Base-by-base conservation (phyloP, 2,329 filamentous ascomycete species). In the Monascus ruber region DNA sequence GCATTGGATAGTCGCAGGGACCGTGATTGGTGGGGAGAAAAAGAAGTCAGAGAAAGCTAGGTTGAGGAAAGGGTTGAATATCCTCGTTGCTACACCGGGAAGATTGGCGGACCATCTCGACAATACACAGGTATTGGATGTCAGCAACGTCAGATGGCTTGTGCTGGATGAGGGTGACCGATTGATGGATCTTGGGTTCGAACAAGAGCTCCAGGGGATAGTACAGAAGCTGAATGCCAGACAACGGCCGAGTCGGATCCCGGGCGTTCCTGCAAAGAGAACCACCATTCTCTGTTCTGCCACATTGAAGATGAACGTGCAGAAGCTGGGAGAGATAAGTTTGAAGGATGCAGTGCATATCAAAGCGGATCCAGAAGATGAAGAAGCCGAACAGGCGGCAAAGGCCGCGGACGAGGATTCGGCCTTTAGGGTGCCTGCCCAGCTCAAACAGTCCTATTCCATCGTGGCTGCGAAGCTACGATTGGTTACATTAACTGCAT, bases 171-270 rank as follows among this genome's bases (percentile, higher is more conserved):
- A 98, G 63, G 91, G 91, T 26, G 91, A 98, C 70, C 77, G 91
- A n/a, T 69, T 98, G 58, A 95, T 98, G 89, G 91, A 98, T 56
- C 74, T 96, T 54, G 91, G 91, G 0, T 98, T 98, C 50, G 91
- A 96, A 62, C 81, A 95, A 39, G 89, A 96, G 54, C 77, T 98
- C 43, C 83, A 85, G 55, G 83, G 81, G 44, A 89, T 95, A 47
- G 83, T 98, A 10, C 73, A 77, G 40, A 83, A 83, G 45, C 76
- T 96, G 40, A 80, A 87, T 45, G 66, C 79, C 34, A 73, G 81
- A 31, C 73, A 74, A 40, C 75, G 73, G 40, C 77, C 76, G 26
- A 73, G 74, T 31, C 77, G 79, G 2, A 70, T 81, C 31, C 76
- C 76, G 4, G 73, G 74, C 11, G 69, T 82, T 4, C 71, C 94